Percentiles rank a stretch among this genome's conserved stretches.
Conservation (phyloP, 1,284 basidiomycete species). For the Phellinidium pouzarii region DNA sequence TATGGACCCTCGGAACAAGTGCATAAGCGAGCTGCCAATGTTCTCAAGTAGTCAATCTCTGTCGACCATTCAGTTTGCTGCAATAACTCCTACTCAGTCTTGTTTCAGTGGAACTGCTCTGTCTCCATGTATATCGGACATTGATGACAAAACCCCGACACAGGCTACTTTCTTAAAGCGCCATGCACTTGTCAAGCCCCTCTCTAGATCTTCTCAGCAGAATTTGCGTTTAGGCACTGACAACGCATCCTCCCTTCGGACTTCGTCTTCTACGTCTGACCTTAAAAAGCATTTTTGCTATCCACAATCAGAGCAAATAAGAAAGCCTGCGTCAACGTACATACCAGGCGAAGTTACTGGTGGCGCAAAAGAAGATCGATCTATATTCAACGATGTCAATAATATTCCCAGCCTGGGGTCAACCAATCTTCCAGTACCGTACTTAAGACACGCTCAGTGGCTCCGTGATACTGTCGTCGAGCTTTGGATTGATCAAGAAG, state of each 20-base stretch:
- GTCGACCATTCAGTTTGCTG: slow-evolving; percentile 21
- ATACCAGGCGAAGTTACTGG: neutral
- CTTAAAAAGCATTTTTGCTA: neutral
- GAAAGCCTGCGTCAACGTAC: neutral
- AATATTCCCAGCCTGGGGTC: neutral
- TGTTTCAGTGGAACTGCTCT: slow-evolving; percentile 15
- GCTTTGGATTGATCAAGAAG: slow-evolving; percentile 75
- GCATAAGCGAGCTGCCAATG: neutral
- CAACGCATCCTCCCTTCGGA: neutral
- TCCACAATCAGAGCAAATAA: neutral
- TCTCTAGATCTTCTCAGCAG: neutral
- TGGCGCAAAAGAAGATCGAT: neutral
- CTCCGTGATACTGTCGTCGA: slow-evolving; percentile 49
- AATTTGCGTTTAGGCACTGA: neutral
- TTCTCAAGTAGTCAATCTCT: slow-evolving; percentile 17
- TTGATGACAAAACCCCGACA: slow-evolving; percentile 14
- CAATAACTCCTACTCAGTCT: slow-evolving; percentile 16
- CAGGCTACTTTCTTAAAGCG: slow-evolving; percentile 13
- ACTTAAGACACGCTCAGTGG: slow-evolving; percentile 17
- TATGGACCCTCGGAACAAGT: neutral
- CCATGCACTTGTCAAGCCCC: neutral
- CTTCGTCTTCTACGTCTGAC: neutral
- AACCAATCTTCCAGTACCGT: slow-evolving; percentile 6
- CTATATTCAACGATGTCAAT: neutral
- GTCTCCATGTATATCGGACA: slow-evolving; percentile 1